These are phyloP conservation scores for Scedosporium boydii DNA, from an alignment of 2,329 filamentous ascomycete species.

Conservation along the genomic window DNA sequence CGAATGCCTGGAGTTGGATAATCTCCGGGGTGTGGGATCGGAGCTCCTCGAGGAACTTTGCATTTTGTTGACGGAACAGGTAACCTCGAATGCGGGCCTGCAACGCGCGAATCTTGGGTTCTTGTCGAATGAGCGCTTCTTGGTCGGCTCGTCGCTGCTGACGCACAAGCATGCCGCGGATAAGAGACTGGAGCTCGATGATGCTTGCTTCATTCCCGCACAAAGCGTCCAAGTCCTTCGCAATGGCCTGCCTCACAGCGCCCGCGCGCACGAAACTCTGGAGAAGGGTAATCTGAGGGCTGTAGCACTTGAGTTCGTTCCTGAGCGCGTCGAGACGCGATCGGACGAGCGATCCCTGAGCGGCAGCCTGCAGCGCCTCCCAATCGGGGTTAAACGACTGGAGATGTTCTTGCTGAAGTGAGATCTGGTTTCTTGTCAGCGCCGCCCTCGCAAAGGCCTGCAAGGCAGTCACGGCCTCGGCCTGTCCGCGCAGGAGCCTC, in stretches of 20 bases:
- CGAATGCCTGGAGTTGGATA: slow-evolving; percentile 61
- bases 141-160: slow-evolving; percentile 37
- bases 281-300: slow-evolving; percentile 32
- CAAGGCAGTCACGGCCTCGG: slow-evolving; percentile 41
- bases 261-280: slow-evolving; percentile 45
- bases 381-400: slow-evolving; percentile 38
- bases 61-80: slow-evolving; percentile 50
- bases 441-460: slow-evolving; percentile 60
- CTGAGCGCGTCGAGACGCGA: slow-evolving; percentile 32
- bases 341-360: slow-evolving; percentile 40
- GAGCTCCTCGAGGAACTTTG: slow-evolving; percentile 58
- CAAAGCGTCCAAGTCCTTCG: slow-evolving; percentile 37
- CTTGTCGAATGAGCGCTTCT: slow-evolving; percentile 48
- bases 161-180: slow-evolving; percentile 53
- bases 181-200: slow-evolving; percentile 45
- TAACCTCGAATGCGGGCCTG: slow-evolving; percentile 62
- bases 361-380: slow-evolving; percentile 31
- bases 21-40: slow-evolving; percentile 58
- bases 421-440: slow-evolving; percentile 46
- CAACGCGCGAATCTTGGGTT: slow-evolving; percentile 46
- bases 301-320: slow-evolving; percentile 36
- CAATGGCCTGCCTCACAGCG: slow-evolving; percentile 41
- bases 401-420: slow-evolving; percentile 40
- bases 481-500: slow-evolving; percentile 39
- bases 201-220: slow-evolving; percentile 34